Percentiles rank a stretch among this genome's conserved stretches.
These are phyloP conservation scores for Blastobotrys arbuscula DNA, from an alignment of 1,139 yeast species.

Conservation along the genomic window DNA sequence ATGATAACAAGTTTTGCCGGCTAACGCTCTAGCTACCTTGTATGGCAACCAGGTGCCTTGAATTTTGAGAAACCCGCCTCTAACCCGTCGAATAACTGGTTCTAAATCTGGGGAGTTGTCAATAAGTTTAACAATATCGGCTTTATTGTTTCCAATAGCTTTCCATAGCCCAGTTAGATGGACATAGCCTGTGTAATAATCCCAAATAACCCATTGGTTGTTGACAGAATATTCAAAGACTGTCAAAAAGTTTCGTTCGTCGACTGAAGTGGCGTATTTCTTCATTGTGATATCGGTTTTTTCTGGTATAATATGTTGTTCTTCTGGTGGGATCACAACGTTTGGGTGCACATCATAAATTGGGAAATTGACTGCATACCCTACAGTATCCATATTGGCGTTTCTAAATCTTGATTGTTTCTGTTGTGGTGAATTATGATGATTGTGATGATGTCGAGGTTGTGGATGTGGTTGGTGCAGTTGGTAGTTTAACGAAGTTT, in stretches of 20 bases:
- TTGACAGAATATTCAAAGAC: slow-evolving; percentile 68
- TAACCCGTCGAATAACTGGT: slow-evolving; percentile 65
- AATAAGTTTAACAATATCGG: slow-evolving; percentile 68
- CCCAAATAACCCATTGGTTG: slow-evolving; percentile 76
- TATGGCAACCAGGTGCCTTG: slow-evolving; percentile 95
- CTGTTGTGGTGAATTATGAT: not conserved
- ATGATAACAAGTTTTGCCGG: slow-evolving; percentile 69
- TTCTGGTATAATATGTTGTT: slow-evolving; percentile 29
- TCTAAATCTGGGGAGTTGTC: slow-evolving; percentile 67
- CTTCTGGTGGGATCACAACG: slow-evolving; percentile 18
- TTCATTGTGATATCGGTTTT: slow-evolving; percentile 43
- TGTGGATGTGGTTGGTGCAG: not conserved
- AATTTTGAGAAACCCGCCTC: slow-evolving; percentile 89
- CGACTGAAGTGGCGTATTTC: slow-evolving; percentile 70
- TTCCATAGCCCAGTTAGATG: slow-evolving; percentile 93
- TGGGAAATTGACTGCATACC: slow-evolving; percentile 28
- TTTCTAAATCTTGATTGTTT: slow-evolving; percentile 9
- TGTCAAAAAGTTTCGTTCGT: slow-evolving; percentile 61
- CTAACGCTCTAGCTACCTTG: slow-evolving; percentile 60
- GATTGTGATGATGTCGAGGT: not conserved
- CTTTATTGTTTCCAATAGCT: slow-evolving; percentile 63
- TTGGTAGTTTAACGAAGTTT: not conserved
- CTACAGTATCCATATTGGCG: slow-evolving; percentile 6
- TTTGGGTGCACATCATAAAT: slow-evolving; percentile 18
- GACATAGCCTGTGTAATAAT: slow-evolving; percentile 78